Evolutionary conservation across 306 rosid genomes (phyloP).

Genomic region (Malus orientalis): DNA sequence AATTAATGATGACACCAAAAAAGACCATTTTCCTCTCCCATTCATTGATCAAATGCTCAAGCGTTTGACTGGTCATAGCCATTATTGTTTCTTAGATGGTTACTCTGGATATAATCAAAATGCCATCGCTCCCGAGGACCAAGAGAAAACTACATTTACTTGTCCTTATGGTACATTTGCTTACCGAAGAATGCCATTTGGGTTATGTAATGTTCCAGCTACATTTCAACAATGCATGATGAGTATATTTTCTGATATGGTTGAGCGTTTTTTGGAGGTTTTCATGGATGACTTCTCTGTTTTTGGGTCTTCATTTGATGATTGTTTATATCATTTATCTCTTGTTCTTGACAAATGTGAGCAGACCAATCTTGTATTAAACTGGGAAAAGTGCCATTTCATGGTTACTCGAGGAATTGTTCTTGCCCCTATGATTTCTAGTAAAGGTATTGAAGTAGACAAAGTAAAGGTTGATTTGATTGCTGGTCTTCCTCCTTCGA

Average conservation of each 20-base stretch:
- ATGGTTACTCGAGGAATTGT: too few relatives aligned
- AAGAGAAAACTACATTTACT: too few relatives aligned
- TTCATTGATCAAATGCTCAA: too few relatives aligned
- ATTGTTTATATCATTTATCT: not conserved
- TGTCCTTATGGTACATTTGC: too few relatives aligned
- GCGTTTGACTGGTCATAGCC: not conserved
- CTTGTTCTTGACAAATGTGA: not conserved
- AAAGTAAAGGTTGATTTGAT: not conserved
- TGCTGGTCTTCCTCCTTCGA: not conserved
- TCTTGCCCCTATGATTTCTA: too few relatives aligned
- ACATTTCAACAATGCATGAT: not conserved
- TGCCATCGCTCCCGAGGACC: not conserved
- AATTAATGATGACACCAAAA: not conserved
- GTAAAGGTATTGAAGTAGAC: too few relatives aligned
- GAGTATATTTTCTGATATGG: not conserved
- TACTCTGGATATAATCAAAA: not conserved
- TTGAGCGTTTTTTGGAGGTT: not conserved
- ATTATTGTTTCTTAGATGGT: not conserved
- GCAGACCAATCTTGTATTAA: not conserved
- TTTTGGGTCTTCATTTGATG: not conserved
- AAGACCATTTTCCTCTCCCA: not conserved
- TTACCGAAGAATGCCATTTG: not conserved
- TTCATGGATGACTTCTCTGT: not conserved
- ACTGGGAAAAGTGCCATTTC: too few relatives aligned
- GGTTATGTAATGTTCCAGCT: too few relatives aligned